Percentiles rank a stretch among this genome's conserved stretches.
Conservation (phyloP, 768 basidiomycete genomes). For the Lactifluus piperatus region DNA sequence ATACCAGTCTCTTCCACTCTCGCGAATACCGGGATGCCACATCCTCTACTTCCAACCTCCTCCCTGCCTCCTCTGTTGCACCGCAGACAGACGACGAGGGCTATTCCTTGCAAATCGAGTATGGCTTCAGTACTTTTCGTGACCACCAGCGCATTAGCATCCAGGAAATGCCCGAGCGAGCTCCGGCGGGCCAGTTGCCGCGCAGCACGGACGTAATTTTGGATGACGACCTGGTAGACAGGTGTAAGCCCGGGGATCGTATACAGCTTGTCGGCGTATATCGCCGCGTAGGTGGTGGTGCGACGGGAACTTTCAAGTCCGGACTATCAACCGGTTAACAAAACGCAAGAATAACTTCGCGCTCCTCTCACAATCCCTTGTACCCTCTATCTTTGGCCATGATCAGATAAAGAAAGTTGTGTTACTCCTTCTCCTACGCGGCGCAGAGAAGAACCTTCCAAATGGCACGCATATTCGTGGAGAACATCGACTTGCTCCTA, state of each 20-base stretch:
- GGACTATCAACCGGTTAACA: slow-evolving; percentile 88
- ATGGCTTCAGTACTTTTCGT: slow-evolving; percentile 81
- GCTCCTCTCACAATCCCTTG: slow-evolving; percentile 88
- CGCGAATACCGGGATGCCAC: slow-evolving; percentile 92
- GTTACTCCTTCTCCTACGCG: slow-evolving; percentile 86
- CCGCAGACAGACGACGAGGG: slow-evolving; percentile 93
- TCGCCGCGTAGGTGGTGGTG: slow-evolving; percentile 87
- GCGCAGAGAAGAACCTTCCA: slow-evolving; percentile 93
- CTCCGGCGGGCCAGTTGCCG: slow-evolving; percentile 94
- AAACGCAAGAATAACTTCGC: slow-evolving; percentile 82
- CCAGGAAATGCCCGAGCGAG: slow-evolving; percentile 99
- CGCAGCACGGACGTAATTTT: slow-evolving; percentile 93
- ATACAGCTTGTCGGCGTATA: slow-evolving; percentile 95
- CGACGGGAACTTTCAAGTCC: slow-evolving; percentile 94
- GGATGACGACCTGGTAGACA: slow-evolving; percentile 95
- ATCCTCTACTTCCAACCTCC: slow-evolving; percentile 74
- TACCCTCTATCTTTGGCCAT: slow-evolving; percentile 95
- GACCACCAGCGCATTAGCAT: slow-evolving; percentile 98
- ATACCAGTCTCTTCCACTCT: slow-evolving; percentile 73
- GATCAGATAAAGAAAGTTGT: slow-evolving; percentile 94
- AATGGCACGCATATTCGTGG: slow-evolving; percentile 99
- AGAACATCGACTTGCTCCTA: slow-evolving; percentile 96
- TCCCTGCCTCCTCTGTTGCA: slow-evolving; percentile 77
- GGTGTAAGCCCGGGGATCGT: slow-evolving; percentile 95
- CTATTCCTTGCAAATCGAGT: slow-evolving; percentile 81